Evolutionary conservation across 257 asterid genomes (phyloP).

Genomic region (Solanum phureja): DNA sequence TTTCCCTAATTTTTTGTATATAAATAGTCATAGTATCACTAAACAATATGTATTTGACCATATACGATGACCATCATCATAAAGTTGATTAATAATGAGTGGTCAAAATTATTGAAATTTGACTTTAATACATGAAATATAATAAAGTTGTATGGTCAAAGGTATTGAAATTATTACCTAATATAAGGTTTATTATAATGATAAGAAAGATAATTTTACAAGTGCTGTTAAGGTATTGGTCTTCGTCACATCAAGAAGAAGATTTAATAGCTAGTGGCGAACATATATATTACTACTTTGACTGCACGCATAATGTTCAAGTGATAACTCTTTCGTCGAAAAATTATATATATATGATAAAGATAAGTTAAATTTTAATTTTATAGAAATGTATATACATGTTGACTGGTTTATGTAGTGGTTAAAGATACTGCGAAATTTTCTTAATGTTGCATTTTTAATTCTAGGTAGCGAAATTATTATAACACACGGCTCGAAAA

Average conservation of each 20-base stretch:
- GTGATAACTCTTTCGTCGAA: no score
- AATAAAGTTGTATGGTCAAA: background rate
- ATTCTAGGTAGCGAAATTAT: background rate
- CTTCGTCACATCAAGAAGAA: background rate
- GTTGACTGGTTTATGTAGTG: background rate
- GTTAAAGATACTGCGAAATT: no score
- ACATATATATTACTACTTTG: background rate
- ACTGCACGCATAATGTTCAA: background rate
- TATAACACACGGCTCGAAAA: background rate
- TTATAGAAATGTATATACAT: background rate
- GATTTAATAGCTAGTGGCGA: background rate
- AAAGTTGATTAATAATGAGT: background rate
- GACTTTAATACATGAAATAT: background rate
- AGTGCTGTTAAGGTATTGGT: background rate
- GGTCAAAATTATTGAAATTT: background rate
- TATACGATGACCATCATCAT: background rate
- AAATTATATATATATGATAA: no score
- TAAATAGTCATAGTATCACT: no score
- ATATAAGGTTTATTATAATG: background rate
- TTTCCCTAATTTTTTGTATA: background rate
- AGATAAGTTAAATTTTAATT: no score
- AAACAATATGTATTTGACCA: background rate
- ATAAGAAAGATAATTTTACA: background rate
- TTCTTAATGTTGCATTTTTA: background rate
- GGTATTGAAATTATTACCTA: background rate